Base-by-base conservation (phyloP, 139 green algal genomes). In the Mesostigma viride region DNA sequence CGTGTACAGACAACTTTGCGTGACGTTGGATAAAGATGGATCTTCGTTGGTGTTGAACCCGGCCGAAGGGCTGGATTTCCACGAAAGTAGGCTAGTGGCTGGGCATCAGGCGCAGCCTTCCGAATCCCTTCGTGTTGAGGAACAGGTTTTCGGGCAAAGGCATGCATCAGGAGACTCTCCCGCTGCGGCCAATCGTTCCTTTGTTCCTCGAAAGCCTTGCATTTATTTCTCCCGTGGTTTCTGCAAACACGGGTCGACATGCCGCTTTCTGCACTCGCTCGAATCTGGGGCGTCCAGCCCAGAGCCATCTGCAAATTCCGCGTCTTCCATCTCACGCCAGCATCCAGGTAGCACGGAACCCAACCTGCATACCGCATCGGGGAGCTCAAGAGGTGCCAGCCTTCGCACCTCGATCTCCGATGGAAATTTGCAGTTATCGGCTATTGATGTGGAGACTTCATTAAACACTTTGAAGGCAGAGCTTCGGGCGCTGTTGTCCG, bases 231-330 rank as follows among this genome's bases (percentile, higher is more conserved):
- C 64, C 11, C 47, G 51, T n/a, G 64, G 64, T 2, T 70, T 53
- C 28, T 70, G 64, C 64, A 70, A 70, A 45, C 64, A 70, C 28
- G 64, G 64, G 4, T 35, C 24, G 24, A 32, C 30, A 3, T 70
- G 64, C 28, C 40, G 45, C 31, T 70, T 70, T 32, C 44, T 70
- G 64, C 64, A 70, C 51, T 28, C 24, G 26, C 44, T 31, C 31
- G 62, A 22, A 56, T 65, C 58, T 24, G 58, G 24, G 34, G 36
- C 58, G 58, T n/a, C 58, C 26, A 24, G n/a, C 34, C n/a, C 30
- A 27, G 28, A n/a, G 34, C 28, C 58, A 24, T 24, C 58, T 5
- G 58, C 26, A 24, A 46, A 24, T 24, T 24, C 58, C 58, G 36
- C 24, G 32, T 24, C 58, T 24, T 36, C 58, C 8, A 65, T 24